Evolutionary conservation across 139 green algal species (phyloP), one percentile per base, ranked within the genome.

Genomic region (Astrephomene gubernaculifera): DNA sequence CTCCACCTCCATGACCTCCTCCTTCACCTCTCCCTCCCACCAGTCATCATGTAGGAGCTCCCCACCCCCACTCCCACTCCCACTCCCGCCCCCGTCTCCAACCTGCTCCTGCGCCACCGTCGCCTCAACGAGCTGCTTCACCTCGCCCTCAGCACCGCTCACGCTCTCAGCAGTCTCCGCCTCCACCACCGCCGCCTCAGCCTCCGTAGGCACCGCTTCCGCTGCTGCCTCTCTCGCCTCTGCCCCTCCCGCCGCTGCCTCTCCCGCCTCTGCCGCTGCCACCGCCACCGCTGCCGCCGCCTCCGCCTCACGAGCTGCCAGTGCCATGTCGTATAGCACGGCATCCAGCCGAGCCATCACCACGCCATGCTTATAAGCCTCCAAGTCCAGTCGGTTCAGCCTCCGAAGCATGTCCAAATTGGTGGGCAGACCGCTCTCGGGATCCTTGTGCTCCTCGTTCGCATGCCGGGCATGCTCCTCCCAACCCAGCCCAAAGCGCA

Each of bases 401-500:
- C 36, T 43, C 43, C 31, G 52, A 4, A 84, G 63, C 43, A 10
- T 8, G 0, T 63, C 43, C 44, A 75, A 43, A 43, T 84, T 44
- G 21, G 24, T 1, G 4, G 78, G 78, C 79, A 86, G 44, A 0
- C 36, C 45, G 45, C 60, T 27, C 5, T 78, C 65, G 24, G 38
- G 12, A 1, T 57, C 21, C 9, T 25, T 5, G 1, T 38, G 12
- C 10, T 25, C 35, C 2, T 9, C 24, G 44, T 86, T 86, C 4
- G 27, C 79, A 35, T 86, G 64, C 27, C 25, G 39, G 25, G 57
- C 35, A 5, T 39, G 5, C 24, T 43, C 9, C 1, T 36, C n/a
- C 84, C 84, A 88, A n/a, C 84, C 84, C 65, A 88, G 53, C 7
- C 84, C 84, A 5, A 60, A 54, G 9, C 53, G 33, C 52, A 88